Evolutionary conservation across 805 yeast species (phyloP), one percentile per base, ranked within the genome.

Genomic region (Ogataea trehaloabstinens): DNA sequence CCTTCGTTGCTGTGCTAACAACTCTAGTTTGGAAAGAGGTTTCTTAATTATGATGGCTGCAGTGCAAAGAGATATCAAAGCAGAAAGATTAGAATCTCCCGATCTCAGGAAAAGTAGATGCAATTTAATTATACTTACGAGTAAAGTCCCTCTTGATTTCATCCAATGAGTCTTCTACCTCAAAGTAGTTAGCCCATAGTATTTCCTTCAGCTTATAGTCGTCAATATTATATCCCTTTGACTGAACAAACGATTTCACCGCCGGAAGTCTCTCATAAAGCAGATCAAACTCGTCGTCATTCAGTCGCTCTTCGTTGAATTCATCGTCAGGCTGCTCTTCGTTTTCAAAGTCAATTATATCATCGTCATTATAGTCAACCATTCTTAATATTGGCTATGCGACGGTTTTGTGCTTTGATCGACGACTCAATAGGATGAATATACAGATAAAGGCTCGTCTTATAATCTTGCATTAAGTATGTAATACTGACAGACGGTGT

Each of bases 121-220:
- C 19, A 22, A 20, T 22, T 17, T 24, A 34, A 24, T 20, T 10
- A 42, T 49, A 58, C 63, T 47, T 53, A 48, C 56, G 50, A 43
- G 56, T 56, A 42, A 41, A 60, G 34, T 51, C 42, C n/a, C 41
- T 49, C 41, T 68, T 70, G 33, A 75, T 55, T 41, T 78, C 81
- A 22, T 61, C 66, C 6, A 80, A 47, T 0, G 86, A 58, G 10
- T 71, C 70, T 4, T 72, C 76, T 4, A 78, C 51, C 30, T 75
- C 79, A 52, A 74, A 73, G 53, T 80, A 80, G 48, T 78, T 76
- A 46, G 66, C 67, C 73, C 81, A 82, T 8, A 84, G 63, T 0
- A 77, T 63, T 46, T 78, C 82, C 50, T 78, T 74, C 43, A 83
- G 58, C 32, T 72, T 76, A 11, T 63, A 51, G 19, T 77, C 82